These are phyloP conservation scores for Backusella australiensis DNA, from an alignment of 192 early-diverging fungal genomes.

Conservation along the genomic window DNA sequence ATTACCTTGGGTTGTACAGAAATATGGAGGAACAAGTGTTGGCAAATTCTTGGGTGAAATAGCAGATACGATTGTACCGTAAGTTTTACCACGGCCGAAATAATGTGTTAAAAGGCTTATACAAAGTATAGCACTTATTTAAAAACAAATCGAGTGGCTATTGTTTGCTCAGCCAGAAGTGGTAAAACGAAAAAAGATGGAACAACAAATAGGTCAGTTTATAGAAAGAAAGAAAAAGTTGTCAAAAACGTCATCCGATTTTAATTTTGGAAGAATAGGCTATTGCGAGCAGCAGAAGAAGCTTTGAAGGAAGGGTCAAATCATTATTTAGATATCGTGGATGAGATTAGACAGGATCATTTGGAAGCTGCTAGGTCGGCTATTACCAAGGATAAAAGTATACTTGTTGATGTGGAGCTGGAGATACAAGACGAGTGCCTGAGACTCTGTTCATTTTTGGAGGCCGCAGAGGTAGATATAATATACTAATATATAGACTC, in stretches of 20 bases:
- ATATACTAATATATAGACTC: neutral
- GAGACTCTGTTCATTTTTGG: slow-evolving; percentile 73
- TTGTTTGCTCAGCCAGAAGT: slow-evolving; percentile 89
- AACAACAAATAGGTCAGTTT: slow-evolving; percentile 68
- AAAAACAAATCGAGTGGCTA: slow-evolving; percentile 62
- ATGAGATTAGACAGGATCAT: slow-evolving; percentile 73
- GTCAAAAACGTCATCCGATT: neutral
- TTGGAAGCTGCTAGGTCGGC: slow-evolving; percentile 55
- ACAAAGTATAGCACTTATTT: slow-evolving; percentile 32
- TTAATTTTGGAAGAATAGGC: slow-evolving; percentile 17
- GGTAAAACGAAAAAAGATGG: slow-evolving; percentile 79
- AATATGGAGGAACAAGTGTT: slow-evolving; percentile 93
- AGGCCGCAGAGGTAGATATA: slow-evolving; percentile 69
- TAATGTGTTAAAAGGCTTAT: neutral
- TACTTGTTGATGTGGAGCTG: slow-evolving; percentile 37
- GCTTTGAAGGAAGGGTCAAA: slow-evolving; percentile 29
- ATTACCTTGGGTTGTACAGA: slow-evolving; percentile 61
- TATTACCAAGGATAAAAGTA: slow-evolving; percentile 36
- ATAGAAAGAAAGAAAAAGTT: neutral
- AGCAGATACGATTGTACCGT: slow-evolving; percentile 70
- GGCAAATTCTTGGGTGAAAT: slow-evolving; percentile 69
- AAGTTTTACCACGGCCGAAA: slow-evolving; percentile 29
- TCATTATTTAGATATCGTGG: slow-evolving; percentile 69
- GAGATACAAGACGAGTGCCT: slow-evolving; percentile 71
- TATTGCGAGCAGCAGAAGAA: slow-evolving; percentile 41